Evolutionary conservation across 371 early-diverging fungal genomes (phyloP).

Genomic region (Actinomortierella ambigua): DNA sequence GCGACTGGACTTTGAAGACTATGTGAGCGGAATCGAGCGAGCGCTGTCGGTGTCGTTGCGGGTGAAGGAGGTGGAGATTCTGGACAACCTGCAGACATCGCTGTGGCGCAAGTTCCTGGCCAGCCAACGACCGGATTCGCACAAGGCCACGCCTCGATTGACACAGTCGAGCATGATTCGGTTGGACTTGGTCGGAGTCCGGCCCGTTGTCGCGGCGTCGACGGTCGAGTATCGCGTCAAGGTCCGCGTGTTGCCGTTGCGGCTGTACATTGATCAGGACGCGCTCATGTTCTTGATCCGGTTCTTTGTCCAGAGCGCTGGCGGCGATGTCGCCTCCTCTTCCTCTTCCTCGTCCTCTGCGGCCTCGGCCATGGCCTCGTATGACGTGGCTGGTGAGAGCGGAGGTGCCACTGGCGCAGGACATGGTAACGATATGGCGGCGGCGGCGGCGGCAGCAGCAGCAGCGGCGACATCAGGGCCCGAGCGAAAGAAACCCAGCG

Average conservation of each 20-base stretch:
- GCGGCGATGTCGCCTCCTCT: neutral
- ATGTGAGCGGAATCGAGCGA: constrained; percentile 51
- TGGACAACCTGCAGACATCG: constrained; percentile 79
- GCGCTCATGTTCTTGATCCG: constrained; percentile 82
- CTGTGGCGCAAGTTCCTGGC: constrained; percentile 80
- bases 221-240: constrained; percentile 68
- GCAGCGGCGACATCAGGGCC: neutral
- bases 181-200: constrained; percentile 64
- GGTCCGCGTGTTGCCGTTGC: constrained; percentile 75
- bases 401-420: neutral
- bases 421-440: constrained; percentile 7
- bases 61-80: constrained; percentile 74
- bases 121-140: constrained; percentile 61
- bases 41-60: constrained; percentile 56
- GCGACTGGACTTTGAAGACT: constrained; percentile 62
- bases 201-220: constrained; percentile 59
- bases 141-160: constrained; percentile 59
- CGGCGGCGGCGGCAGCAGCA: constrained; percentile 3
- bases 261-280: constrained; percentile 94
- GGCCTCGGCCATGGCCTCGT: neutral
- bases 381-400: neutral
- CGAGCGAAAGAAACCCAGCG: constrained; percentile 33
- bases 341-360: neutral
- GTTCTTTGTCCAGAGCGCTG: constrained; percentile 67
- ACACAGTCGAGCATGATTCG: constrained; percentile 70